Evolutionary conservation across 2,329 filamentous ascomycete genomes (phyloP), one percentile per base, ranked within the genome.

Genomic region (Colletotrichum truncatum): DNA sequence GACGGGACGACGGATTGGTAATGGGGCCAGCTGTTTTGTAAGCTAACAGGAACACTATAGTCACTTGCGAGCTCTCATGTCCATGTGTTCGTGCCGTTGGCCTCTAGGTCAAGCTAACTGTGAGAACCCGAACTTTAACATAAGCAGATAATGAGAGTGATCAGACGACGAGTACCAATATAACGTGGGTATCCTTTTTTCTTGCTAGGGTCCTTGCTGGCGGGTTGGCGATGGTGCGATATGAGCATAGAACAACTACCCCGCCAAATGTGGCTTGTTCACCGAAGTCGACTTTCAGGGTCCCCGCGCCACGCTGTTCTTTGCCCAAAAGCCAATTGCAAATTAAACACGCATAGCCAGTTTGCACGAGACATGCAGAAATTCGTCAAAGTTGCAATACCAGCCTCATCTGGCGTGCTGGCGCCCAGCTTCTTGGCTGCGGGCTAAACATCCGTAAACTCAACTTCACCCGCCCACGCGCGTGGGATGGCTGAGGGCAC

Each of bases 371-470:
- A 21, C 39, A 53, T 48, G 59, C 59, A 62, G 59, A 16, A 18
- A 26, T 28, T 43, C n/a, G 28, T 51, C 53, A n/a, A 62, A 65
- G 63, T 65, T 65, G 63, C 57, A 62, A 65, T 65, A 23, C 34
- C 63, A 38, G 57, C 63, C 57, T 55, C 56, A 26, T 65, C 63
- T 65, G 63, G 63, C 63, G 57, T 65, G 63, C 63, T 65, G 49
- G 63, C 23, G 49, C 63, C 63, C 21, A 65, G 63, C 36, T 43
- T 65, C 63, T 65, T 65, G 63, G 63, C 63, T 34, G n/a, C 49
- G 57, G 49, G 16, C 62, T 45, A 51, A 36, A n/a, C 28, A 62
- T 4, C 43, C 41, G 49, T 62, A 49, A 51, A 54, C 26, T 55
- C 23, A 11, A 54, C 41, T 18, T 49, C 21, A 23, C 21, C 34